Conservation (phyloP, 2,329 filamentous ascomycete genomes). For the Fusarium albosuccineum region DNA sequence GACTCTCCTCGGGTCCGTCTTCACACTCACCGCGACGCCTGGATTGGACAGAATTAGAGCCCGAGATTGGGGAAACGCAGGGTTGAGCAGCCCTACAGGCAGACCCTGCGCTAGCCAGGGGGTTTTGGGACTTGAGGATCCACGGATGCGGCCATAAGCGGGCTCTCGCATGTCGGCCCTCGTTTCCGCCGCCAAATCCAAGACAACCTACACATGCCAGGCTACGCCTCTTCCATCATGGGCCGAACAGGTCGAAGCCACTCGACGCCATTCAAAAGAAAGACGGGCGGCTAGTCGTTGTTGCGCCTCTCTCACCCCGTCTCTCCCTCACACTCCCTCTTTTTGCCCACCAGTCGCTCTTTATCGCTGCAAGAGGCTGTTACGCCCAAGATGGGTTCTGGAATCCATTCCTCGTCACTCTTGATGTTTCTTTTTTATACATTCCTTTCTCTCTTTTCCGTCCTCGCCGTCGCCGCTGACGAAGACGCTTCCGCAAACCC, state of each 20-base stretch:
- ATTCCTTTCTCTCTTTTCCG: conserved; percentile 24
- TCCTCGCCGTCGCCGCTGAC: conserved; percentile 20
- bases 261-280: conserved; percentile 24
- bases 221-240: conserved; percentile 27
- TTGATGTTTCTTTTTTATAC: conserved; percentile 37
- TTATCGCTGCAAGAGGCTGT: conserved; percentile 2
- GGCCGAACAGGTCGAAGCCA: not conserved
- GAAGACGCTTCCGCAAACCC: conserved; percentile 13
- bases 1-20: not conserved
- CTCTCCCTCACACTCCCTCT: not conserved
- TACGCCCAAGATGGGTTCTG: conserved; percentile 35
- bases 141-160: conserved; percentile 8
- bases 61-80: not conserved
- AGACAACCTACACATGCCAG: conserved; percentile 36
- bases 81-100: conserved; percentile 32
- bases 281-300: conserved; percentile 1
- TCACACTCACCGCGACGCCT: conserved; percentile 4
- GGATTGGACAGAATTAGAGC: conserved; percentile 1
- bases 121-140: not conserved
- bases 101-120: conserved; percentile 29
- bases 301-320: conserved; percentile 8
- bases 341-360: conserved; percentile 9
- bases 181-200: conserved; percentile 24
- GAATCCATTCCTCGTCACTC: conserved; percentile 37
- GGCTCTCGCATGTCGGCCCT: conserved; percentile 6